These are phyloP conservation scores for Endotrypanum monterogeii DNA, from an alignment of 208 protist species.

Conservation along the genomic window DNA sequence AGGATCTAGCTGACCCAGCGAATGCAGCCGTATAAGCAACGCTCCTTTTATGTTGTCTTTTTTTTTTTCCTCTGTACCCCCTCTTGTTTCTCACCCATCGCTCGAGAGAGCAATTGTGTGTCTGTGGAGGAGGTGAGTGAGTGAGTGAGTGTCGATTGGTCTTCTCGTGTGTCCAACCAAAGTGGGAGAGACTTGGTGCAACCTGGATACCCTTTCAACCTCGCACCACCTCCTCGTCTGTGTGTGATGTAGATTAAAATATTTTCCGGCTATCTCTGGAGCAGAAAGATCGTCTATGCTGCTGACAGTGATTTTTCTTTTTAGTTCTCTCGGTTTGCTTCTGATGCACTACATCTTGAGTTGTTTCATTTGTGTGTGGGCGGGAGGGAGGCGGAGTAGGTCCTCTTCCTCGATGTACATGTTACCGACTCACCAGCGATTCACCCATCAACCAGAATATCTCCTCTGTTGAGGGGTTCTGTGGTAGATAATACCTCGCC, in stretches of 20 bases:
- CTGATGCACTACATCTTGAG: neutral
- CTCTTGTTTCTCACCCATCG: too few relatives aligned
- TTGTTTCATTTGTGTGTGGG: neutral
- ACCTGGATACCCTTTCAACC: neutral
- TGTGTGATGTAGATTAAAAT: constrained; percentile 5
- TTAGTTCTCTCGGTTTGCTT: too few relatives aligned
- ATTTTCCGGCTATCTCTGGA: neutral
- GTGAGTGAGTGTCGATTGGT: neutral
- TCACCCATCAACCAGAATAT: neutral
- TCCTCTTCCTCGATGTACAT: neutral
- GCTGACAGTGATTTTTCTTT: neutral
- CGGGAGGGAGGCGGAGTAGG: neutral
- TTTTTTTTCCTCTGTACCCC: neutral
- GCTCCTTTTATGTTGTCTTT: neutral
- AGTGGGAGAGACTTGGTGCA: neutral
- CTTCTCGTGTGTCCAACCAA: neutral
- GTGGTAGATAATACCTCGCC: neutral
- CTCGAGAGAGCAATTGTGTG: too few relatives aligned
- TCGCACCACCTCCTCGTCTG: neutral
- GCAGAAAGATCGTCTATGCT: too few relatives aligned
- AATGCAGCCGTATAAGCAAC: neutral
- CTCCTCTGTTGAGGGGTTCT: neutral
- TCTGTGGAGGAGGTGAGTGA: too few relatives aligned
- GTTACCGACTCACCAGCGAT: neutral
- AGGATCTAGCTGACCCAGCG: constrained; percentile 4